These are phyloP conservation scores for Rubus idaeus DNA, from an alignment of 306 rosid species.

Conservation along the genomic window DNA sequence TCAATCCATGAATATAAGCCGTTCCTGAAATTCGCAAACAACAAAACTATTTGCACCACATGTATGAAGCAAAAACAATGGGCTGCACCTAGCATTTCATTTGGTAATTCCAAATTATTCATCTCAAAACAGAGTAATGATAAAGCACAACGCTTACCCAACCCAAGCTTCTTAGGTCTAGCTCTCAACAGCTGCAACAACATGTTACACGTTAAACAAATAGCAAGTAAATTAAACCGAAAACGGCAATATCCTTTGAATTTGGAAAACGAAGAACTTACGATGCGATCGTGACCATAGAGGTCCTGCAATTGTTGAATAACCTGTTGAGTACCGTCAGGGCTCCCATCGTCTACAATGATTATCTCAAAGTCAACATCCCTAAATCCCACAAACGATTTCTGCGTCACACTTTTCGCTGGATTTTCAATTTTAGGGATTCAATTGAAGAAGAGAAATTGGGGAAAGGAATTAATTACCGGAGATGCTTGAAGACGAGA, in stretches of 20 bases:
- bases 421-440: background rate
- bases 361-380: slow-evolving; percentile 84
- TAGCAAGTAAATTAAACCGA: background rate
- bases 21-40: slow-evolving; percentile 60
- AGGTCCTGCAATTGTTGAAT: slow-evolving; percentile 78
- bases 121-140: background rate
- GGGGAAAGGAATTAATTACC: slow-evolving; percentile 34
- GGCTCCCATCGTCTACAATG: slow-evolving; percentile 94
- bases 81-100: slow-evolving; percentile 10
- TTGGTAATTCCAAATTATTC: slow-evolving; percentile 13
- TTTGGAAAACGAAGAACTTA: slow-evolving; percentile 35
- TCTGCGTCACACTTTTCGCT: background rate
- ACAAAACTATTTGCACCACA: background rate
- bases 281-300: slow-evolving; percentile 87
- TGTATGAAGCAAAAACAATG: background rate
- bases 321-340: slow-evolving; percentile 92
- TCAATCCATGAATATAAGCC: slow-evolving; percentile 89
- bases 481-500: slow-evolving; percentile 89
- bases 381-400: slow-evolving; percentile 33
- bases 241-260: background rate
- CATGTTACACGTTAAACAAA: slow-evolving; percentile 6
- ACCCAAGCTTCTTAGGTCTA: slow-evolving; percentile 87
- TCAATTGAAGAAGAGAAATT: background rate
- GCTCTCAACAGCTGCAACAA: slow-evolving; percentile 76
- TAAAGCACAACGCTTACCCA: slow-evolving; percentile 67